Evolutionary conservation across 164 flowering plant genomes (phyloP), one percentile per base, ranked within the genome.

Genomic region (Hamamelis virginiana): DNA sequence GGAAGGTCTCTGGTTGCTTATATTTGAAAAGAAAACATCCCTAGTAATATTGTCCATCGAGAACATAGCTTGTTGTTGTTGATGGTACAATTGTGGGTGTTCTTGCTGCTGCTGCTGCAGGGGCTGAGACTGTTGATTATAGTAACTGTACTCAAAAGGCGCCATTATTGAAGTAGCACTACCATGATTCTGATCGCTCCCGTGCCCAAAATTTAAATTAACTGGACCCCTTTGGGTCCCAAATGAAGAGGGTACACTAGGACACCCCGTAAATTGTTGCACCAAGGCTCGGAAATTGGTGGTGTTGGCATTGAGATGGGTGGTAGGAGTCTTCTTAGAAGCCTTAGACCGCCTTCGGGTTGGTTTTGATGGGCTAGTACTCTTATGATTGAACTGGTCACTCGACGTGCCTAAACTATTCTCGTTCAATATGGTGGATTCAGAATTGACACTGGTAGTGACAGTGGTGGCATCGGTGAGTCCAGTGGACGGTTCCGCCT

Each of bases 211-310:
- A 61, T 61, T 73, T 55, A 80, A 69, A 70, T 57, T 80, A 43
- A 83, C 55, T 0, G 86, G 82, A 5, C 82, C 82, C 26, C 53
- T 72, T 1, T 56, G 55, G 38, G 61, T 14, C 47, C 64, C 52
- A 21, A 67, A 59, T 0, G 73, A 51, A 11, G 66, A 8, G 41
- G 78, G 38, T 12, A 62, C 21, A 45, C 72, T 69, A 25, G 79
- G 83, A 55, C 84, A 72, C 3, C 89, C 89, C 0, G 89, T 85
- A 57, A 79, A 80, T 38, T 81, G 76, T 51, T 85, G 89, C 51
- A 85, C 89, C 68, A 85, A 47, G 19, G 80, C 72, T 38, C 85
- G 71, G 38, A 85, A 85, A 27, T 85, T 83, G 66, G 62, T 66
- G n/a, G 83, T 38, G 74, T 62, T 73, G 50, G 85, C 85, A 48